Conservation (phyloP, 1,284 basidiomycete species). For the Leccinum angustisporum region DNA sequence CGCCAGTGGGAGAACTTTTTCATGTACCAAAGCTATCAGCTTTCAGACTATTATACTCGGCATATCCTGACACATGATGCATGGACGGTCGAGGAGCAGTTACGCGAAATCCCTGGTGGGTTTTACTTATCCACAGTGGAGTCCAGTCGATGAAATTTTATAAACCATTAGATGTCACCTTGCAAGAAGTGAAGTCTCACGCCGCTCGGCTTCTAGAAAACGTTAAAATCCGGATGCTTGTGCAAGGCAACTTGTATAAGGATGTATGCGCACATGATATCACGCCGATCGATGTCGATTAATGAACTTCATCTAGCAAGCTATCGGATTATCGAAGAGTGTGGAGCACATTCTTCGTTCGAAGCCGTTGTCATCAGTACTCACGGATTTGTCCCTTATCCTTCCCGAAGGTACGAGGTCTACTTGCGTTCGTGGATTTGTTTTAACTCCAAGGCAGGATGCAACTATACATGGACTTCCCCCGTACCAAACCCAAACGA, state of each 20-base stretch:
- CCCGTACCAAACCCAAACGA: conserved; percentile 86
- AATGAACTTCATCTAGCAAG: conserved; percentile 55
- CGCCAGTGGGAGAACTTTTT: conserved; percentile 86
- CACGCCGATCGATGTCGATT: conserved; percentile 1
- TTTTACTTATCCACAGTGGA: conserved; percentile 10
- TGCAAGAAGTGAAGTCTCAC: conserved; percentile 74
- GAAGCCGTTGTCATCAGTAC: conserved; percentile 49
- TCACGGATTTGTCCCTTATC: conserved; percentile 53
- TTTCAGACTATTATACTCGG: conserved; percentile 79
- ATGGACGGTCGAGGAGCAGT: conserved; percentile 82
- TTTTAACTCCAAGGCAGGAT: conserved; percentile 43
- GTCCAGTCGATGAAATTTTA: not conserved
- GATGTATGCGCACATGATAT: conserved; percentile 51
- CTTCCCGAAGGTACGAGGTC: conserved; percentile 59
- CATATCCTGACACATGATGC: conserved; percentile 71
- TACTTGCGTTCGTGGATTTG: not conserved
- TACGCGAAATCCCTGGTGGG: conserved; percentile 78
- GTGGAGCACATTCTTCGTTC: conserved; percentile 69
- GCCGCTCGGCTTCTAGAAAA: conserved; percentile 63
- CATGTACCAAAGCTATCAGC: conserved; percentile 79
- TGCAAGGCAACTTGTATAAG: conserved; percentile 84
- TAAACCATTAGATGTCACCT: conserved; percentile 17
- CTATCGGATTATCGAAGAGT: conserved; percentile 70
- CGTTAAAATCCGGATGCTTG: conserved; percentile 75
- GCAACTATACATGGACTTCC: conserved; percentile 70